Percentiles rank a stretch among this genome's conserved stretches.
These are phyloP conservation scores for Citeromyces matritensis DNA, from an alignment of 805 yeast genomes.

Conservation along the genomic window DNA sequence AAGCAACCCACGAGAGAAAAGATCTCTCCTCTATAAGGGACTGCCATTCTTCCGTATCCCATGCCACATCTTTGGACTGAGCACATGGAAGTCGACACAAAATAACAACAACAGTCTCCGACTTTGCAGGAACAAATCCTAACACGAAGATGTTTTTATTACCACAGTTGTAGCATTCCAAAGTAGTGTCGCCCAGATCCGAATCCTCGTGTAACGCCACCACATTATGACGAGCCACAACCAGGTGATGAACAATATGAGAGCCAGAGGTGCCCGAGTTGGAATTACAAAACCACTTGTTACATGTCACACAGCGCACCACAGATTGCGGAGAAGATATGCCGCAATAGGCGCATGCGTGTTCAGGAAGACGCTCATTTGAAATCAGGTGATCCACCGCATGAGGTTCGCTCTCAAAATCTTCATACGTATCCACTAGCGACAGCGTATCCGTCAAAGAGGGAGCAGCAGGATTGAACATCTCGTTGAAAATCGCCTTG, in stretches of 20 bases:
- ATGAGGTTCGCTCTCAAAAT: neutral
- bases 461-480: neutral
- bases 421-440: constrained; percentile 1
- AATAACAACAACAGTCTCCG: constrained; percentile 75
- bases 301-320: constrained; percentile 62
- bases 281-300: constrained; percentile 85
- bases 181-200: constrained; percentile 71
- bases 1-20: constrained; percentile 71
- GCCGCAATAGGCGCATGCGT: constrained; percentile 59
- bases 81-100: constrained; percentile 85
- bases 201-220: constrained; percentile 69
- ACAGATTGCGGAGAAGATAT: constrained; percentile 48
- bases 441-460: constrained; percentile 2
- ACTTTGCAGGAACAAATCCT: constrained; percentile 80
- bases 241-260: constrained; percentile 78
- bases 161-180: constrained; percentile 90
- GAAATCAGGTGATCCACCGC: neutral
- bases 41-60: constrained; percentile 88
- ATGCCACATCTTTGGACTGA: constrained; percentile 53
- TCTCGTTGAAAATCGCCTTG: constrained; percentile 1
- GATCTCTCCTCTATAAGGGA: constrained; percentile 69
- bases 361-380: constrained; percentile 9
- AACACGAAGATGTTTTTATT: constrained; percentile 62
- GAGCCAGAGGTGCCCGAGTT: constrained; percentile 35
- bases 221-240: constrained; percentile 59